Conservation (phyloP, 2,329 filamentous ascomycete genomes). For the Hymenoscyphus repandus region DNA sequence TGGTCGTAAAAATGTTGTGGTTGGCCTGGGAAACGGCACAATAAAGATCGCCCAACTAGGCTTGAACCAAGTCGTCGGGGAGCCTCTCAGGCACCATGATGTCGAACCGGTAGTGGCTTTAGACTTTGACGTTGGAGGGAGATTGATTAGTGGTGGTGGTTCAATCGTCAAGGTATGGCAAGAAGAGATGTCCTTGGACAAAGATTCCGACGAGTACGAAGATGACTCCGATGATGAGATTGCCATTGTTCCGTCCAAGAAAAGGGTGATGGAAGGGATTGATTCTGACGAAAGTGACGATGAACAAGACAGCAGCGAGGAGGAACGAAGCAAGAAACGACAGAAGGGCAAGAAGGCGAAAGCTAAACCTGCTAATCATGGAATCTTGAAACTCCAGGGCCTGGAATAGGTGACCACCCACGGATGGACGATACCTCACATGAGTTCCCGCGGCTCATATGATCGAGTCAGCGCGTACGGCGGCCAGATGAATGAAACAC, state of each 20-base stretch:
- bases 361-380: constrained; percentile 28
- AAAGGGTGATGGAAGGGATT: constrained; percentile 23
- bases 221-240: constrained; percentile 41
- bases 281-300: constrained; percentile 22
- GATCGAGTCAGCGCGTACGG: too few relatives aligned
- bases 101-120: constrained; percentile 79
- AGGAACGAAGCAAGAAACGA: constrained; percentile 22
- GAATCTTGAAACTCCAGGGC: constrained; percentile 30
- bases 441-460: too few relatives aligned
- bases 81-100: constrained; percentile 68
- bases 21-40: constrained; percentile 76
- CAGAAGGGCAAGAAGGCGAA: constrained; percentile 29
- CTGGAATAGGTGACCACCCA: constrained; percentile 18
- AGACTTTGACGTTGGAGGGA: constrained; percentile 76
- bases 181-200: constrained; percentile 55
- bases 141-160: constrained; percentile 87
- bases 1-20: constrained; percentile 67
- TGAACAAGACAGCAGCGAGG: constrained; percentile 18
- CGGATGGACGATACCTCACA: too few relatives aligned
- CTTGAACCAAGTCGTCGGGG: constrained; percentile 63
- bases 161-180: constrained; percentile 86
- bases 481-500: too few relatives aligned
- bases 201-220: constrained; percentile 43
- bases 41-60: constrained; percentile 74
- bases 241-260: constrained; percentile 23